Evolutionary conservation across 805 yeast species (phyloP).

Genomic region (Naumovozyma castellii): DNA sequence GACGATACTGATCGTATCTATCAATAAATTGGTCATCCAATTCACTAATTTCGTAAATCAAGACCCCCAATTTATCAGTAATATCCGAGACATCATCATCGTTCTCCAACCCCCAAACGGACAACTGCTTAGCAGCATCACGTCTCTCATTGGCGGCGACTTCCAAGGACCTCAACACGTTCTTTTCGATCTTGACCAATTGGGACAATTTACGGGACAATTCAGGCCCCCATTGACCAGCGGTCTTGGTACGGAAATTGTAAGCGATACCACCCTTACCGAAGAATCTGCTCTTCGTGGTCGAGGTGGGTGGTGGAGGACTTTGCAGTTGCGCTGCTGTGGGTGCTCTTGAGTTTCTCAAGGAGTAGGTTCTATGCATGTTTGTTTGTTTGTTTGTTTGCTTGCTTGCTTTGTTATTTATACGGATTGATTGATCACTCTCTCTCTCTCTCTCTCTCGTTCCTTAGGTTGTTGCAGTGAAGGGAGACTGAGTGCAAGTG

Average conservation of each 20-base stretch:
- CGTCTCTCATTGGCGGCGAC: constrained; percentile 68
- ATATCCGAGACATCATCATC: constrained; percentile 81
- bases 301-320: constrained; percentile 91
- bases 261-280: constrained; percentile 63
- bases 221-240: constrained; percentile 77
- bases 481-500: too few species aligned
- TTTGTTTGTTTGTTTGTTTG: not conserved
- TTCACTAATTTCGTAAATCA: constrained; percentile 75
- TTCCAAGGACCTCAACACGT: constrained; percentile 70
- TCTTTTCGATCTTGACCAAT: constrained; percentile 73
- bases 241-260: constrained; percentile 58
- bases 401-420: not conserved
- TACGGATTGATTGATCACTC: too few species aligned
- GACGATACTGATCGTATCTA: constrained; percentile 77
- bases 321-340: constrained; percentile 90
- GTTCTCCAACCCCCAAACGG: constrained; percentile 80
- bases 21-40: constrained; percentile 81
- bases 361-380: constrained; percentile 97
- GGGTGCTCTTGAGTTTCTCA: constrained; percentile 92
- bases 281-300: constrained; percentile 76
- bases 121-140: constrained; percentile 73
- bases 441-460: too few species aligned
- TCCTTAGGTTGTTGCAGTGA: too few species aligned
- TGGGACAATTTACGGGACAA: constrained; percentile 64
- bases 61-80: constrained; percentile 78